phyloP scores from a whole-genome alignment of 345 rosid genomes.

The Eutrema yunnanense region DNA sequence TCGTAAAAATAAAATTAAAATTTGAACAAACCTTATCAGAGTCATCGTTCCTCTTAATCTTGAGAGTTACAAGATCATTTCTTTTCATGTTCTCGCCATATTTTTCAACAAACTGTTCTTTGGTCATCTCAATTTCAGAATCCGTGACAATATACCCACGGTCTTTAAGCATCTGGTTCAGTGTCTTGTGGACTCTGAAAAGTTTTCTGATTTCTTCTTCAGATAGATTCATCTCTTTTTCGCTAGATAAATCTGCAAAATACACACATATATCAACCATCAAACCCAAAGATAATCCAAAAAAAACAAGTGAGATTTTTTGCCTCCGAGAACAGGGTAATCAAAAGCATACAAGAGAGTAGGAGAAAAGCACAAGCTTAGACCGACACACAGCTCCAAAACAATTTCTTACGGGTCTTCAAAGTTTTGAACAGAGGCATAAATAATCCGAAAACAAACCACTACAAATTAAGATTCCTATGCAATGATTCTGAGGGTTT shows the following conservation, averaged over 20 bases:
- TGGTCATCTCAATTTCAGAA: slow-evolving; percentile 43
- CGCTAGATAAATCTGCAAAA: background rate
- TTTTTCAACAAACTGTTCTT: slow-evolving; percentile 42
- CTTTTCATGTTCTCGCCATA: slow-evolving; percentile 59
- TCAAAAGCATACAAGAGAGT: no score
- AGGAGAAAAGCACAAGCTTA: no score
- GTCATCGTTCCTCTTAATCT: slow-evolving; percentile 37
- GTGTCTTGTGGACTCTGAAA: slow-evolving; percentile 43
- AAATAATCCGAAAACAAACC: background rate
- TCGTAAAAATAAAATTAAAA: background rate
- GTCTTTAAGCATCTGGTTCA: slow-evolving; percentile 63
- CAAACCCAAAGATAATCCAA: background rate
- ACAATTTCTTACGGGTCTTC: background rate
- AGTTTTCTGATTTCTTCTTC: slow-evolving; percentile 60
- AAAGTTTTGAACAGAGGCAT: background rate
- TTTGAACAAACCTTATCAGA: slow-evolving; percentile 47
- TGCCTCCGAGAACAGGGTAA: background rate
- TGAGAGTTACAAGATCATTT: slow-evolving; percentile 56
- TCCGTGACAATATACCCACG: slow-evolving; percentile 56
- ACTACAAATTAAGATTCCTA: no score
- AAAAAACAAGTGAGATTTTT: no score
- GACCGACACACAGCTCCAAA: background rate
- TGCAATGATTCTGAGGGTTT: no score
- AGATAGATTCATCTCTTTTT: slow-evolving; percentile 41
- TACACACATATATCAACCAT: background rate